Percentiles rank a stretch among this genome's conserved stretches.
These are phyloP conservation scores for Endothia cerciana DNA, from an alignment of 2,329 filamentous ascomycete genomes.

Conservation along the genomic window DNA sequence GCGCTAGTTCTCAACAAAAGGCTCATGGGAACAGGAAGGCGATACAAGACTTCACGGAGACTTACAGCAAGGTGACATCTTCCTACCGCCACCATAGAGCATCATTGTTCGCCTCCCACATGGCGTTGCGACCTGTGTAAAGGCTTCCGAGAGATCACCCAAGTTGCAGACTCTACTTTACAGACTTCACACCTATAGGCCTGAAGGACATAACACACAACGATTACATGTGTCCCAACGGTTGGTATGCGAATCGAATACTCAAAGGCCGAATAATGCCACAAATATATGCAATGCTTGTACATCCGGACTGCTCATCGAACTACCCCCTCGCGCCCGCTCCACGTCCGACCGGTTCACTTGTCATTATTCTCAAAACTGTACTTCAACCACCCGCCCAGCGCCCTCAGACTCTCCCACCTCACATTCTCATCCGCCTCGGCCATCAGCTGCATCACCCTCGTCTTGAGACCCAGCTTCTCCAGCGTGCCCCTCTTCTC, in stretches of 20 bases:
- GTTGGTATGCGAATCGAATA: background rate
- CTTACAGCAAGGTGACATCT: background rate
- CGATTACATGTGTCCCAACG: background rate
- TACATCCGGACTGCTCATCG: slow-evolving; percentile 23
- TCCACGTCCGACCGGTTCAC: background rate
- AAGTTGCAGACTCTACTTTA: background rate
- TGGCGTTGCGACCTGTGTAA: too few relatives aligned
- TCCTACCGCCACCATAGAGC: too few relatives aligned
- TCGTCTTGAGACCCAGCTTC: slow-evolving; percentile 80
- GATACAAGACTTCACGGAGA: background rate
- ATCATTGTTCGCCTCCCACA: too few relatives aligned
- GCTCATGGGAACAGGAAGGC: background rate
- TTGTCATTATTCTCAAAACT: slow-evolving; percentile 55
- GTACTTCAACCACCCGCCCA: slow-evolving; percentile 69
- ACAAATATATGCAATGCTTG: slow-evolving; percentile 24
- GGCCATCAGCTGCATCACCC: slow-evolving; percentile 93
- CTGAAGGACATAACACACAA: background rate
- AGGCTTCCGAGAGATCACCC: background rate
- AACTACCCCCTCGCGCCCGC: background rate
- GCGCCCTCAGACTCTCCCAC: slow-evolving; percentile 88
- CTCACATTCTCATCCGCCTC: slow-evolving; percentile 85
- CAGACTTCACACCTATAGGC: background rate
- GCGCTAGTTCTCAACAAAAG: slow-evolving; percentile 12
- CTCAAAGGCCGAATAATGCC: background rate
- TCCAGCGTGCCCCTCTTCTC: slow-evolving; percentile 81